Evolutionary conservation across 1,284 basidiomycete genomes (phyloP), one percentile per base, ranked within the genome.

Genomic region (Ustilago crameri): DNA sequence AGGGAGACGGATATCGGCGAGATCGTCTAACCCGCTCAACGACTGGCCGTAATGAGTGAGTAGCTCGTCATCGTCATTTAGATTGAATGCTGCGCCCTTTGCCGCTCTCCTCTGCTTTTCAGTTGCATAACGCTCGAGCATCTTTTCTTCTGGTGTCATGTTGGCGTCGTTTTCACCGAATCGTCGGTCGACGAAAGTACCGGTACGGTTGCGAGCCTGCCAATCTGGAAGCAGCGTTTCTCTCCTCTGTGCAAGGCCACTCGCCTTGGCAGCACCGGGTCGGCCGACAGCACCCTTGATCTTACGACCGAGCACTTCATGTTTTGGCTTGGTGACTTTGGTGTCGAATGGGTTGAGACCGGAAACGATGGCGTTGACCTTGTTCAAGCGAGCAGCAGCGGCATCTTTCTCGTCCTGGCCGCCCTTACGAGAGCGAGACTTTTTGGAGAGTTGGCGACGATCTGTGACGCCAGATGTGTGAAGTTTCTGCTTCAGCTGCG

Each of bases 131-230:
- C 96, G 90, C 84, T 97, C 94, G 26, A 98, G 87, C 90, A 98
- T 98, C 72, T 93, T 91, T 78, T 98, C 95, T 83, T 99, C 96
- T 17, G 93, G 87, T 10, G 91, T 91, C 87, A 98, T 89, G 10
- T 89, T 88, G 2, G 94, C 90, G 76, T 98, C 90, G 77, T 92
- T 91, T 87, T 98, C 96, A 85, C 96, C 96, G 78, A 98, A 97
- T 38, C 96, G 91, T 55, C 93, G 89, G 84, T 99, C 96, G 53
- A 95, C 86, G 71, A 99, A 91, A 5, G 93, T 92, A 10, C 95
- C 94, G 14, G 91, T 89, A 73, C 90, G 91, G 69, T 90, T 88
- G 51, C 93, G 88, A 30, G 89, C 90, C 52, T 86, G 82, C 75
- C 86, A 86, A 85, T 98, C 94, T 53, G 94, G 94, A 43, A 98